These are phyloP conservation scores for Stephanodiscus triporus DNA, from an alignment of 108 stramenopile species.

Conservation along the genomic window DNA sequence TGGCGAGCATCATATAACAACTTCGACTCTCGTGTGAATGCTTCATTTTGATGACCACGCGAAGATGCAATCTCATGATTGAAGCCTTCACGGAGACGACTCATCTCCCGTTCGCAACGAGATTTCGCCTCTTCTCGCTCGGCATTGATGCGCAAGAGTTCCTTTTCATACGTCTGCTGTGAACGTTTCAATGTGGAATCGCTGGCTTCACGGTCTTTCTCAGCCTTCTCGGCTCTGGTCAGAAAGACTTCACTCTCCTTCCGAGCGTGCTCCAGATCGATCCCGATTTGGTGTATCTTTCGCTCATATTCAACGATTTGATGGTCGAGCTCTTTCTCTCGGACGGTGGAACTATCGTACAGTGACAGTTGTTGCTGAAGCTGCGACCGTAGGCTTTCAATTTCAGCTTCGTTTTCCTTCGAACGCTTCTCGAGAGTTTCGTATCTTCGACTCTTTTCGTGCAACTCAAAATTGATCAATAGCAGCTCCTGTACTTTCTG, in stretches of 20 bases:
- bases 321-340: constrained; percentile 32
- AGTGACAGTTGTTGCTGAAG: constrained; percentile 10
- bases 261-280: constrained; percentile 26
- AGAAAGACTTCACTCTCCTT: constrained; percentile 21
- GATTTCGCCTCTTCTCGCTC: constrained; percentile 31
- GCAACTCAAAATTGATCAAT: constrained; percentile 20
- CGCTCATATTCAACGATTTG: constrained; percentile 31
- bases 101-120: constrained; percentile 20
- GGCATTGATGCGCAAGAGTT: constrained; percentile 14
- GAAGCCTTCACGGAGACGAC: constrained; percentile 34
- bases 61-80: constrained; percentile 30
- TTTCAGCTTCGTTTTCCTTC: constrained; percentile 12
- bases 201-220: constrained; percentile 23
- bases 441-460: constrained; percentile 22
- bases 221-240: constrained; percentile 34
- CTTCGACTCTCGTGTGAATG: constrained; percentile 35
- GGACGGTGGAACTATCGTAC: constrained; percentile 4
- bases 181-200: constrained; percentile 11
- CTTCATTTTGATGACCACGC: constrained; percentile 27
- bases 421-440: constrained; percentile 5
- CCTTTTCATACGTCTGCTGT: constrained; percentile 13
- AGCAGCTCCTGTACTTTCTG: constrained; percentile 16
- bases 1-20: constrained; percentile 37
- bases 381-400: constrained; percentile 17
- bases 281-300: constrained; percentile 16